Evolutionary conservation across 305 asterid genomes (phyloP).

Genomic region (Fraxinus baroniana): DNA sequence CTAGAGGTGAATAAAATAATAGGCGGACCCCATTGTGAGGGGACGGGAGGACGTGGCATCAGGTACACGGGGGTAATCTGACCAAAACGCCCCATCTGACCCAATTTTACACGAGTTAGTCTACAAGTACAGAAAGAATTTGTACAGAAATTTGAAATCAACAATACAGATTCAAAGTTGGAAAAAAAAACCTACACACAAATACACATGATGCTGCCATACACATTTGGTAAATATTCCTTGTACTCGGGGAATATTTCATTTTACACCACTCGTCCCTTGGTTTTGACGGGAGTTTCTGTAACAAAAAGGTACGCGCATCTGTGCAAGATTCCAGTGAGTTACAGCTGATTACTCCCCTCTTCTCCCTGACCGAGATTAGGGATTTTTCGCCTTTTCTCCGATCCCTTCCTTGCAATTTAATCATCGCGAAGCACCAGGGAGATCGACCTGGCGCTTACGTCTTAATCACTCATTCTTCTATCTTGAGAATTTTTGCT

Average conservation of each 20-base stretch:
- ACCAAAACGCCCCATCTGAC: neutral
- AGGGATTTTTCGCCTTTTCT: constrained; percentile 1
- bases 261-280: neutral
- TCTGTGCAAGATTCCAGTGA: neutral
- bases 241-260: too few relatives aligned
- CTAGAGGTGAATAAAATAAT: too few relatives aligned
- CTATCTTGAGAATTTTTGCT: constrained; percentile 1
- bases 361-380: neutral
- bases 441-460: constrained; percentile 18
- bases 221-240: too few relatives aligned
- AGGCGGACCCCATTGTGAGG: too few relatives aligned
- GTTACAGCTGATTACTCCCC: neutral
- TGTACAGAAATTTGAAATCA: too few relatives aligned
- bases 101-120: neutral
- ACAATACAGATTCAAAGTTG: too few relatives aligned
- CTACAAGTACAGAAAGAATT: too few relatives aligned
- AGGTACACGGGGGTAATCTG: neutral
- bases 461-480: neutral
- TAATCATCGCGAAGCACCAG: constrained; percentile 2
- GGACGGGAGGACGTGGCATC: too few relatives aligned
- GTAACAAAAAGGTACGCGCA: neutral
- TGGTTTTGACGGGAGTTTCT: neutral
- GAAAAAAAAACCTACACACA: too few relatives aligned
- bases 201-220: too few relatives aligned
- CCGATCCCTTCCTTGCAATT: constrained; percentile 9